Conservation (phyloP, 2,329 filamentous ascomycete species). For the Botrytis cinerea region DNA sequence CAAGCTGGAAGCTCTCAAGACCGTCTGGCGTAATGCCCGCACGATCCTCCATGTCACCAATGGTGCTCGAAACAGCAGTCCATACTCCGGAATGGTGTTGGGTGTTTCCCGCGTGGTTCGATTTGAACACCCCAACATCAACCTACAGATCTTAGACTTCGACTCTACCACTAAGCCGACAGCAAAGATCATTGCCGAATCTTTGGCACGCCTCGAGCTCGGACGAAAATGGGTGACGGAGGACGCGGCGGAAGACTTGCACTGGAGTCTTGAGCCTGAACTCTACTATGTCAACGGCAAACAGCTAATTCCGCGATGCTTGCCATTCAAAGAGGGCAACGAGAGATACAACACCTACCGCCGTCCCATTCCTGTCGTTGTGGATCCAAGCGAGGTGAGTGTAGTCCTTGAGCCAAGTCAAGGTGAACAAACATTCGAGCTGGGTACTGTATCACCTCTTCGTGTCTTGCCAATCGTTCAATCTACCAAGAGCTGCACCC, state of each 20-base stretch:
- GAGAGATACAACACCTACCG: slow-evolving; percentile 1
- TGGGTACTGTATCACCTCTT: too few species aligned
- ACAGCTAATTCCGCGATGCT: slow-evolving; percentile 4
- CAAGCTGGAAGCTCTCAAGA: neutral
- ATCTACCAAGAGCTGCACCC: too few species aligned
- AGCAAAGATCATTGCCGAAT: slow-evolving; percentile 23
- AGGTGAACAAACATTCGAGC: too few species aligned
- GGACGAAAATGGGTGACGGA: neutral
- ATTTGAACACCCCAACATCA: slow-evolving; percentile 28
- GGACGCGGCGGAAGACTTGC: neutral
- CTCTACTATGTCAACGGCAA: slow-evolving; percentile 19
- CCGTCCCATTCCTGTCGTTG: neutral
- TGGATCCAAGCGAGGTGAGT: neutral
- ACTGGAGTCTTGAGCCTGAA: slow-evolving; percentile 29
- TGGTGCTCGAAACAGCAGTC: slow-evolving; percentile 19
- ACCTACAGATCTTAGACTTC: slow-evolving; percentile 30
- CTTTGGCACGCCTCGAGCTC: slow-evolving; percentile 25
- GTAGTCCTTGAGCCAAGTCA: neutral
- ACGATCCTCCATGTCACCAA: too few species aligned
- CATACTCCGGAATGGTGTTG: slow-evolving; percentile 28
- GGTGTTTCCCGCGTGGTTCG: slow-evolving; percentile 25
- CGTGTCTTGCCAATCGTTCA: too few species aligned
- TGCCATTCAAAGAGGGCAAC: neutral
- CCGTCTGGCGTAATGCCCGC: too few species aligned
- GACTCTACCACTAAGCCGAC: neutral